Conservation (phyloP, 208 protist genomes). For the Leptomonas seymouri region DNA sequence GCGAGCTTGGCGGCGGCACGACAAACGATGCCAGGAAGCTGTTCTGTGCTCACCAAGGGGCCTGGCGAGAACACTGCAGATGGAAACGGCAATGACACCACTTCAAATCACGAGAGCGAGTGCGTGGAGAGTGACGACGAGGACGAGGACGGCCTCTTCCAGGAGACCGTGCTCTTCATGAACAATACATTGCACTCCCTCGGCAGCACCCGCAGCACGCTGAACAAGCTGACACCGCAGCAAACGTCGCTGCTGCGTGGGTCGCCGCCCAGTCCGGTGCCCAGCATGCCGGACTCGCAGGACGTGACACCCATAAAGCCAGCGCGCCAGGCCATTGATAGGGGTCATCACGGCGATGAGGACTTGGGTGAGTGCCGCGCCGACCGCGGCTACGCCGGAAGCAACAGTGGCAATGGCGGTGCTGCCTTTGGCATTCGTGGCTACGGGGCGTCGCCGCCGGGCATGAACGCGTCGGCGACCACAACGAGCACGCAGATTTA, state of each 20-base stretch:
- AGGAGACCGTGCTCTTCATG: constrained; percentile 40
- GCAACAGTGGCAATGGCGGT: neutral
- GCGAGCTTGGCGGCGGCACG: neutral
- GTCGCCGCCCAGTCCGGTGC: constrained; percentile 16
- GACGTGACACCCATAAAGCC: constrained; percentile 22
- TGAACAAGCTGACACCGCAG: constrained; percentile 7
- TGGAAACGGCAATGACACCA: neutral
- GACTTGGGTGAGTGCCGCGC: constrained; percentile 3
- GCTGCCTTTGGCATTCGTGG: too few relatives aligned
- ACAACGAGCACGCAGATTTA: constrained; percentile 20
- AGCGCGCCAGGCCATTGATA: neutral
- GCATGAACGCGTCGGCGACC: constrained; percentile 11
- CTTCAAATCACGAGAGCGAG: neutral
- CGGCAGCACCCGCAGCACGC: constrained; percentile 30
- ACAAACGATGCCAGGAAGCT: neutral
- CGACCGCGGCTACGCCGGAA: neutral
- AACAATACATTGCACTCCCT: constrained; percentile 35
- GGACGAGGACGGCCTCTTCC: constrained; percentile 35
- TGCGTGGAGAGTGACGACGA: constrained; percentile 33
- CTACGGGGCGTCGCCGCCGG: neutral
- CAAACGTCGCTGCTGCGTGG: constrained; percentile 6
- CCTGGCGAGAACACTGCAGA: neutral
- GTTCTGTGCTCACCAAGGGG: neutral
- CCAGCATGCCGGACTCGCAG: constrained; percentile 14
- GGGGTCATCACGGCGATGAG: neutral